Base-by-base conservation (phyloP, 2,329 filamentous ascomycete genomes). In the Cladosporium velox region DNA sequence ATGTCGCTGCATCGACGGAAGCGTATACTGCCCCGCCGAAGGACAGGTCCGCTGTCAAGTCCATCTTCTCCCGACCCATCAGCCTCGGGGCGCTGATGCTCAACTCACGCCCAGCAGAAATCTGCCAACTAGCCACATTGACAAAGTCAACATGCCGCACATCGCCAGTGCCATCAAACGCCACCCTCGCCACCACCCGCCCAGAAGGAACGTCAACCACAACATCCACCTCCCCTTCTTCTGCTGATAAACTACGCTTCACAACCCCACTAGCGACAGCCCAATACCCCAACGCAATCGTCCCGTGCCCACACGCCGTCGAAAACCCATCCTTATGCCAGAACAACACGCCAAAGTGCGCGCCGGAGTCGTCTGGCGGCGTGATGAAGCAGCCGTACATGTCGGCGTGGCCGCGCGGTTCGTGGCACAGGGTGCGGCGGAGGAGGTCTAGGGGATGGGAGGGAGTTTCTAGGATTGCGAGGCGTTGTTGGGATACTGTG, bases 231-330 rank as follows among this genome's bases (percentile, higher is more conserved):
- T 24, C 24, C 24, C 24, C 24, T 24, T 24, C 24, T 24, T 24
- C 24, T 24, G 24, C 24, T 24, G 24, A 24, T 24, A 24, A 24
- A 24, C 24, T 24, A 24, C 47, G 47, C 47, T 52, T 52, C 4
- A 68, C 67, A 15, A 69, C 38, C 1, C 64, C 64, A 14, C 61
- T 61, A 2, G 60, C 64, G 24, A 82, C 74, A 0, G 81, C 71
- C 60, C 79, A 81, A 3, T 80, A 75, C 1, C 82, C 82, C 14
- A 85, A 69, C 0, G 83, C 83, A 55, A 85, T 81, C 0, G 83
- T 84, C 2, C 82, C 83, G 69, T 85, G 83, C 3, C 83, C 83
- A 67, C 83, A 84, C 77, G 84, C 84, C 5, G 81, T 84, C 8
- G 80, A 82, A 59, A 80, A 84, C 0, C 81, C 82, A 4, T 81